These are phyloP conservation scores for Cochlearia excelsa DNA, from an alignment of 345 rosid genomes.

Conservation along the genomic window DNA sequence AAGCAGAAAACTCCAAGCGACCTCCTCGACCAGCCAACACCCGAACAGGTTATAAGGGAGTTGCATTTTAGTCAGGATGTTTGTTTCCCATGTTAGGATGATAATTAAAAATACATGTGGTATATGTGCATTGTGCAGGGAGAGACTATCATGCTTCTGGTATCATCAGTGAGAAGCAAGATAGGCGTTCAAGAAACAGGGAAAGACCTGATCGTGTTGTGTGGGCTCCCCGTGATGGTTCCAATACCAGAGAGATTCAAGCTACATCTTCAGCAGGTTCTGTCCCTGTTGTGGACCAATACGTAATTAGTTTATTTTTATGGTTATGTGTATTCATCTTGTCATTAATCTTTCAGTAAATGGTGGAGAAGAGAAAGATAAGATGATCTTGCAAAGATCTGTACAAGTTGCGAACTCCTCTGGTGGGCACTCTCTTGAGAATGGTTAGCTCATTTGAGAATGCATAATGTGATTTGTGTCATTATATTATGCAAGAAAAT, in stretches of 20 bases:
- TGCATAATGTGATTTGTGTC: neutral
- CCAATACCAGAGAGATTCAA: constrained; percentile 46
- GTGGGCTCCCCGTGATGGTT: constrained; percentile 66
- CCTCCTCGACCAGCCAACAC: constrained; percentile 38
- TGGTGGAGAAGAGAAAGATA: constrained; percentile 42
- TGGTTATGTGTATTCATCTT: constrained; percentile 9
- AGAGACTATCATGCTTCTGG: constrained; percentile 45
- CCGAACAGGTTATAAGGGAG: constrained; percentile 34
- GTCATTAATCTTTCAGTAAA: constrained; percentile 29
- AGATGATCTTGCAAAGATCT: constrained; percentile 25
- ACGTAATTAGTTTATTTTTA: constrained; percentile 13
- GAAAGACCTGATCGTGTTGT: constrained; percentile 71
- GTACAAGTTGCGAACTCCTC: constrained; percentile 26
- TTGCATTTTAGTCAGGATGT: constrained; percentile 27
- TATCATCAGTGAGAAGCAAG: constrained; percentile 46
- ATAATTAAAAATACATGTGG: constrained; percentile 34
- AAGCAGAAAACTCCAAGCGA: constrained; percentile 39
- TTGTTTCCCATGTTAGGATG: constrained; percentile 10
- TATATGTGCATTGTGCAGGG: constrained; percentile 43
- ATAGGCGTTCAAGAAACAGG: constrained; percentile 51
- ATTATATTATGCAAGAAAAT: constrained; percentile 1
- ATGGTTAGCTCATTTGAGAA: constrained; percentile 37
- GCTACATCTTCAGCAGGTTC: constrained; percentile 44
- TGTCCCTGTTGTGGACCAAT: constrained; percentile 8
- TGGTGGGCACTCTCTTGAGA: constrained; percentile 39